These are phyloP conservation scores for Acanthamoeba healyi DNA, from an alignment of 208 protist genomes.

Conservation along the genomic window DNA sequence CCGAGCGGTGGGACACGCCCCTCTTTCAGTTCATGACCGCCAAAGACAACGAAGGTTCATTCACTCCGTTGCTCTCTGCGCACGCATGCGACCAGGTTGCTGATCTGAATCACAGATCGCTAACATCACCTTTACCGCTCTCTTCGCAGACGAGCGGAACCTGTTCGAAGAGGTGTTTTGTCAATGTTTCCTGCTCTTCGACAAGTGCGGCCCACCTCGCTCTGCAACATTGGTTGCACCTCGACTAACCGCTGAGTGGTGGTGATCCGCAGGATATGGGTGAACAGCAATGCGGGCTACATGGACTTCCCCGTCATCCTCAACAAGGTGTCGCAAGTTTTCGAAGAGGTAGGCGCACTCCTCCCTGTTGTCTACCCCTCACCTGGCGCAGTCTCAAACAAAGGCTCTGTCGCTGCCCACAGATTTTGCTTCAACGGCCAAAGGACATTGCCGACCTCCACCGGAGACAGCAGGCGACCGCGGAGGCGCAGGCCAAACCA, in stretches of 20 bases:
- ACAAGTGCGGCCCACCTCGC: background rate
- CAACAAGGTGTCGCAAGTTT: background rate
- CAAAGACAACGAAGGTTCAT: conserved; percentile 20
- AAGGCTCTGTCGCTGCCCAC: no score
- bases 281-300: conserved; percentile 25
- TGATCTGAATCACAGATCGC: no score
- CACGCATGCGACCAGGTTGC: no score
- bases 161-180: conserved; percentile 51
- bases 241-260: no score
- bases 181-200: conserved; percentile 24
- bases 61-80: background rate
- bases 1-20: conserved; percentile 22
- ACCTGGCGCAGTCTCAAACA: no score
- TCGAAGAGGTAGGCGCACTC: background rate
- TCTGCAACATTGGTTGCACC: no score
- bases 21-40: conserved; percentile 38
- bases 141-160: background rate
- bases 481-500: background rate
- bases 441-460: conserved; percentile 1
- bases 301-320: conserved; percentile 55
- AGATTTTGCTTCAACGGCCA: conserved; percentile 14
- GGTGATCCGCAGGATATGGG: conserved; percentile 37
- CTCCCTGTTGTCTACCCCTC: background rate
- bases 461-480: background rate
- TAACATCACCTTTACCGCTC: no score